These are phyloP conservation scores for Beta lomatogona DNA, from an alignment of 179 eudicot species.

Conservation along the genomic window DNA sequence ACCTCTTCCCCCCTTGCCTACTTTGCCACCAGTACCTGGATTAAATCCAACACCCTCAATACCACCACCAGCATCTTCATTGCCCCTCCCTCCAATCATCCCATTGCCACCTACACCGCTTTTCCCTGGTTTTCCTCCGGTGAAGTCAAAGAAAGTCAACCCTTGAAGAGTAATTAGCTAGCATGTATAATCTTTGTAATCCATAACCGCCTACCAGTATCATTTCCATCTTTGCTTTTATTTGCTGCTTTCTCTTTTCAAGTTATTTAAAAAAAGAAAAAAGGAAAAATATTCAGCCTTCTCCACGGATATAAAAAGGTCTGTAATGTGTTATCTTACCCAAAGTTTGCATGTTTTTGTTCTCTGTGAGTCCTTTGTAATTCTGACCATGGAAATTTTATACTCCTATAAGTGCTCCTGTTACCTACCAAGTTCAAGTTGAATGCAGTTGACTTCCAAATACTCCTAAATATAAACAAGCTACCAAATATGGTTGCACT, in stretches of 20 bases:
- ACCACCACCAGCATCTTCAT: constrained; percentile 33
- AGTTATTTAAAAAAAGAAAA: not conserved
- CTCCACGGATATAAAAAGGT: not conserved
- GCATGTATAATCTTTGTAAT: constrained; percentile 30
- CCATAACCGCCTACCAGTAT: constrained; percentile 1
- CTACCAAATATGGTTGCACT: too few relatives aligned
- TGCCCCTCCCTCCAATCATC: constrained; percentile 51
- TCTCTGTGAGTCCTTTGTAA: not conserved
- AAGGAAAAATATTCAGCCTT: not conserved
- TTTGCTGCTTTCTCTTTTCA: not conserved
- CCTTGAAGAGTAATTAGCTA: constrained; percentile 19
- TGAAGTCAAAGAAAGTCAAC: constrained; percentile 10
- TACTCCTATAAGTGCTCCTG: too few relatives aligned
- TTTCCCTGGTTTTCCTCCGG: constrained; percentile 31
- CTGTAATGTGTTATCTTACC: constrained; percentile 4
- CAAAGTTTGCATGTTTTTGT: constrained; percentile 2
- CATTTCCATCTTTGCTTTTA: not conserved
- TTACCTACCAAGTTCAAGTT: too few relatives aligned
- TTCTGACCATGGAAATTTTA: not conserved
- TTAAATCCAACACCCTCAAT: constrained; percentile 42
- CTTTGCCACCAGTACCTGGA: constrained; percentile 42
- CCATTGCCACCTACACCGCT: constrained; percentile 49
- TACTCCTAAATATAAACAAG: too few relatives aligned
- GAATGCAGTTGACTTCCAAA: too few relatives aligned
- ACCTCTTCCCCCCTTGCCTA: constrained; percentile 10